Percentiles rank a stretch among this genome's conserved stretches.
phyloP scores from a whole-genome alignment of 2,329 filamentous ascomycete species.

The Trichoderma sp. region DNA sequence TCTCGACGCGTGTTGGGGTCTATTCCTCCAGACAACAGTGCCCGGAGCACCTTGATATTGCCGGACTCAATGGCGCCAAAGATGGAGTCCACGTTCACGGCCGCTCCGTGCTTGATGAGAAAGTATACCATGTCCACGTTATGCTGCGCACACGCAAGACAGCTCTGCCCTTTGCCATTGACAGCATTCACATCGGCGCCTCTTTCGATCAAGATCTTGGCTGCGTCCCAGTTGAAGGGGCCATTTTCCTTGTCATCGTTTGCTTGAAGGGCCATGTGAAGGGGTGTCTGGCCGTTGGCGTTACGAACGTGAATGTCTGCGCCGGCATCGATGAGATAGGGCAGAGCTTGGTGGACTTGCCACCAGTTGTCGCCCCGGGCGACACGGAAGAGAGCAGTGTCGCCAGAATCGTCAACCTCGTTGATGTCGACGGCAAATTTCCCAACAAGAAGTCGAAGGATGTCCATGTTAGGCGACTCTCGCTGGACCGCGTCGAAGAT shows the following conservation, averaged over 20 bases:
- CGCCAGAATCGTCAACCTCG: slow-evolving; percentile 21
- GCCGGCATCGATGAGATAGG: slow-evolving; percentile 32
- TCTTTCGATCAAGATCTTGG: slow-evolving; percentile 30
- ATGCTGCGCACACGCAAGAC: slow-evolving; percentile 23
- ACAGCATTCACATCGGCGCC: slow-evolving; percentile 34
- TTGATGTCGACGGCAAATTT: slow-evolving; percentile 41
- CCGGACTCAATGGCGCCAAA: slow-evolving; percentile 30
- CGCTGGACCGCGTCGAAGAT: slow-evolving; percentile 37
- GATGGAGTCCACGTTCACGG: slow-evolving; percentile 25
- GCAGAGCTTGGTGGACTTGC: slow-evolving; percentile 33
- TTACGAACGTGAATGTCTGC: slow-evolving; percentile 30
- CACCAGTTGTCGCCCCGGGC: slow-evolving; percentile 31
- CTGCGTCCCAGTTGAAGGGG: slow-evolving; percentile 30
- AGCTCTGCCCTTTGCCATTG: slow-evolving; percentile 26
- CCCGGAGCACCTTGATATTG: slow-evolving; percentile 19
- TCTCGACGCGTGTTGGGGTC: slow-evolving; percentile 29
- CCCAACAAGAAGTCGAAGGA: slow-evolving; percentile 42
- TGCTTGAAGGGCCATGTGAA: slow-evolving; percentile 30
- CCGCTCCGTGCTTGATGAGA: slow-evolving; percentile 30
- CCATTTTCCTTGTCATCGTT: not conserved
- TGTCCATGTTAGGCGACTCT: slow-evolving; percentile 41
- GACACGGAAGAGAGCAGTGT: slow-evolving; percentile 30
- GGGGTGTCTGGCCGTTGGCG: slow-evolving; percentile 28
- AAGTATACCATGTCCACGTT: slow-evolving; percentile 27
- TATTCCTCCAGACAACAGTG: slow-evolving; percentile 28